phyloP scores from a whole-genome alignment of 345 rosid genomes.

The Populus simonii region DNA sequence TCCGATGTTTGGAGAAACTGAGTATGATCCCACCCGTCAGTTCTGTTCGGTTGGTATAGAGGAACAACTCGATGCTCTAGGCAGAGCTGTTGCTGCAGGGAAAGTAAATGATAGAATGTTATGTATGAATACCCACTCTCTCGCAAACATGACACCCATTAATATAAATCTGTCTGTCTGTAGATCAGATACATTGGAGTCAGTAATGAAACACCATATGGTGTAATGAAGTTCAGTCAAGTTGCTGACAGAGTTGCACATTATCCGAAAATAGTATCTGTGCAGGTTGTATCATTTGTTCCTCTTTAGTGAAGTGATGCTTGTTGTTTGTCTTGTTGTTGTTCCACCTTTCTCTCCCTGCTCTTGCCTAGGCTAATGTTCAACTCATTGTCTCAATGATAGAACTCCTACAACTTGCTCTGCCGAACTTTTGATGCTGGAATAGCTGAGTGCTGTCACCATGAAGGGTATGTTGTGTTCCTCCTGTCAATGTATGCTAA shows the following conservation, averaged over 20 bases:
- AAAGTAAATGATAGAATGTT: slow-evolving; percentile 32
- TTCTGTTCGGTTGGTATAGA: slow-evolving; percentile 42
- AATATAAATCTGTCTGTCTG: slow-evolving; percentile 1
- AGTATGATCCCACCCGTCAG: slow-evolving; percentile 45
- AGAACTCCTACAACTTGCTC: slow-evolving; percentile 58
- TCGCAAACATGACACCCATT: background rate
- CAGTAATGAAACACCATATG: slow-evolving; percentile 64
- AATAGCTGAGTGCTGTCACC: slow-evolving; percentile 64
- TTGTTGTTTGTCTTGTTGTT: background rate
- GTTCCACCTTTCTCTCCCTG: background rate
- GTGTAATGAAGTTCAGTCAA: slow-evolving; percentile 53
- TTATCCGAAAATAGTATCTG: slow-evolving; percentile 41
- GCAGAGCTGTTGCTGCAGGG: slow-evolving; percentile 48
- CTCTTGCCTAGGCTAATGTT: slow-evolving; percentile 11
- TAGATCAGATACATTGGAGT: slow-evolving; percentile 61
- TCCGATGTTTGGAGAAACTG: slow-evolving; percentile 62
- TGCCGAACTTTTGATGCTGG: slow-evolving; percentile 57
- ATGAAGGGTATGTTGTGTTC: slow-evolving; percentile 41
- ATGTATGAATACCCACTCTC: background rate
- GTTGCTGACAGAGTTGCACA: slow-evolving; percentile 36
- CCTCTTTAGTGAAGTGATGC: background rate
- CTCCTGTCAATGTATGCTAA: too few species aligned
- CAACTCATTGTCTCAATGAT: slow-evolving; percentile 8
- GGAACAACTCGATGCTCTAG: slow-evolving; percentile 60
- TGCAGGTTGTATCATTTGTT: slow-evolving; percentile 42